phyloP scores from a whole-genome alignment of 2,329 filamentous ascomycete genomes.

The Penicillium sp. region DNA sequence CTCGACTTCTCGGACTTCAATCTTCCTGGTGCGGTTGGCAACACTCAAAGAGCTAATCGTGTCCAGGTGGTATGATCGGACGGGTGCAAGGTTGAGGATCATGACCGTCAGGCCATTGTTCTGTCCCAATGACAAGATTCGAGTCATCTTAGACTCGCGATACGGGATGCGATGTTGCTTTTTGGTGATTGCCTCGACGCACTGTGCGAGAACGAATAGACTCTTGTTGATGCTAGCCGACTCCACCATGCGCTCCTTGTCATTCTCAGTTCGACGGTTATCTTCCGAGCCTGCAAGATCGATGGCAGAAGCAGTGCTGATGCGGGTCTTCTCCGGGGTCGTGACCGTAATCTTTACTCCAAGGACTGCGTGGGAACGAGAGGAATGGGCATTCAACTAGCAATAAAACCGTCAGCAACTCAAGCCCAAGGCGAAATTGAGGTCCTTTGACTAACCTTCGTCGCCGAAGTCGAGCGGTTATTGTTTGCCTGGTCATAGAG shows the following conservation, averaged over 20 bases:
- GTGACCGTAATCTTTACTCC: conserved; percentile 86
- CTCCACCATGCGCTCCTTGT: conserved; percentile 89
- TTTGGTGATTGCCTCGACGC: conserved; percentile 89
- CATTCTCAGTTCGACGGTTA: conserved; percentile 92
- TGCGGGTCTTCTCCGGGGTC: conserved; percentile 68
- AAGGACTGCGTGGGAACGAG: conserved; percentile 86
- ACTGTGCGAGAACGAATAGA: conserved; percentile 90
- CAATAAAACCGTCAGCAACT: conserved; percentile 27
- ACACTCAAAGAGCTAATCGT: conserved; percentile 94
- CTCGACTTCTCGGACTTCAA: conserved; percentile 93
- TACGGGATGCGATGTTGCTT: conserved; percentile 82
- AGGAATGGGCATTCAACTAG: conserved; percentile 84
- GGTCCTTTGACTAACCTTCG: conserved; percentile 62
- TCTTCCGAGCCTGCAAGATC: conserved; percentile 96
- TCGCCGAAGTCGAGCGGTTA: conserved; percentile 86
- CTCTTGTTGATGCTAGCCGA: conserved; percentile 98
- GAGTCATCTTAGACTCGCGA: conserved; percentile 95
- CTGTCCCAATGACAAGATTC: conserved; percentile 88
- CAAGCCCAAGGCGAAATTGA: conserved; percentile 14
- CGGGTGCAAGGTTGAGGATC: conserved; percentile 91
- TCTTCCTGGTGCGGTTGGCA: conserved; percentile 92
- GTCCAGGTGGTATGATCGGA: conserved; percentile 92
- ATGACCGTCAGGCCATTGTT: conserved; percentile 96
- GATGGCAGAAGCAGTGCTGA: conserved; percentile 90
- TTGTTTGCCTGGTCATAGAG: conserved; percentile 91